These are phyloP conservation scores for Mycosphaerella sp. DNA, from an alignment of 2,329 filamentous ascomycete species.

Conservation along the genomic window DNA sequence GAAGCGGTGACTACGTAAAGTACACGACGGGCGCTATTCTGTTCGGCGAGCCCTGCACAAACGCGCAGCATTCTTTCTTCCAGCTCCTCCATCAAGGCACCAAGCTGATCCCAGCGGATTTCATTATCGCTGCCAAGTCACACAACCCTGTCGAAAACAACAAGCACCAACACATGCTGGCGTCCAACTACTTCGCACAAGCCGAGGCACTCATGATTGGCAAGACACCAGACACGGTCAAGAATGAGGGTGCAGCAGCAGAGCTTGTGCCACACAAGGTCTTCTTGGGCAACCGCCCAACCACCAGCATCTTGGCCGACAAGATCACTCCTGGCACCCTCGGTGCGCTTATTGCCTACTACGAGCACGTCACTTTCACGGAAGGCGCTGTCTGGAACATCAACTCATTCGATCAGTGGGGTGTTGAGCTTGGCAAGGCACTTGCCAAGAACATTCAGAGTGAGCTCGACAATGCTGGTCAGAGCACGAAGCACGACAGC, in stretches of 20 bases:
- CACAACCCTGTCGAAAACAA: slow-evolving; percentile 93
- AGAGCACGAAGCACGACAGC: slow-evolving; percentile 68
- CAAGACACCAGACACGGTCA: slow-evolving; percentile 74
- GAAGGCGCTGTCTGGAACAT: slow-evolving; percentile 99
- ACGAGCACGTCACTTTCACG: slow-evolving; percentile 96
- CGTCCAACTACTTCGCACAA: slow-evolving; percentile 86
- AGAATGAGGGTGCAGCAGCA: slow-evolving; percentile 65
- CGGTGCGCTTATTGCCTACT: slow-evolving; percentile 94
- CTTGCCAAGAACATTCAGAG: slow-evolving; percentile 64
- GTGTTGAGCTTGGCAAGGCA: slow-evolving; percentile 94
- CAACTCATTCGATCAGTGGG: slow-evolving; percentile 99
- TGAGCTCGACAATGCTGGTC: slow-evolving; percentile 76
- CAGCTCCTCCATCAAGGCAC: slow-evolving; percentile 98
- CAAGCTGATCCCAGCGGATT: slow-evolving; percentile 97
- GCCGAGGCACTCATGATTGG: slow-evolving; percentile 82
- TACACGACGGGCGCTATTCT: slow-evolving; percentile 96
- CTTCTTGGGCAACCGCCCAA: slow-evolving; percentile 95
- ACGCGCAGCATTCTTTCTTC: slow-evolving; percentile 99
- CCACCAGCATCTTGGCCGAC: slow-evolving; percentile 86
- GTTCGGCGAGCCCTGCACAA: slow-evolving; percentile 97
- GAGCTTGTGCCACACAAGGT: slow-evolving; percentile 95
- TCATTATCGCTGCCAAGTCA: slow-evolving; percentile 91
- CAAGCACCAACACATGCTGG: slow-evolving; percentile 94
- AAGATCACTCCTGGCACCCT: slow-evolving; percentile 91
- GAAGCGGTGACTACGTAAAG: slow-evolving; percentile 79